These are phyloP conservation scores for Adenanthera pavonina DNA, from an alignment of 306 rosid genomes.

Conservation along the genomic window DNA sequence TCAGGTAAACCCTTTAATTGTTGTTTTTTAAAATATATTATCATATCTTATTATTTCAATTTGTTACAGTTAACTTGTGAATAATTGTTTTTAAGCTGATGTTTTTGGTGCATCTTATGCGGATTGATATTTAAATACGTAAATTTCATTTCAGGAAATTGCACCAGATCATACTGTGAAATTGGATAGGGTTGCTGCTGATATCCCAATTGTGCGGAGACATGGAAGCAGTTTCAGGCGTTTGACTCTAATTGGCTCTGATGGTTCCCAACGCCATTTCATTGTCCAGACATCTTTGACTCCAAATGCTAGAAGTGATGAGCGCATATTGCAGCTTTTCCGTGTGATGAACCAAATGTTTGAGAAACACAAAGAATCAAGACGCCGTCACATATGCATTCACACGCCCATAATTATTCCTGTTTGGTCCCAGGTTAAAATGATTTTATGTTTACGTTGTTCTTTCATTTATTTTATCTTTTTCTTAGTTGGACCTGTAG, in stretches of 20 bases:
- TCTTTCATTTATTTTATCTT: conserved; percentile 24
- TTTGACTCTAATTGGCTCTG: conserved; percentile 95
- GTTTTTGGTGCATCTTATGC: conserved; percentile 16
- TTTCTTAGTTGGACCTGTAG: background rate
- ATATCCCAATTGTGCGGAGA: conserved; percentile 95
- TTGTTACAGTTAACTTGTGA: background rate
- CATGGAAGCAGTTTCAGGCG: conserved; percentile 99
- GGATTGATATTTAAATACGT: conserved; percentile 36
- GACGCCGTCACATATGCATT: conserved; percentile 94
- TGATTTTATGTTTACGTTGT: conserved; percentile 17
- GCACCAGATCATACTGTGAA: conserved; percentile 96
- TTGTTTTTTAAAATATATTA: background rate
- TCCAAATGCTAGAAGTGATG: conserved; percentile 98
- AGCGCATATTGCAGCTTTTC: conserved; percentile 97
- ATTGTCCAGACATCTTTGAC: conserved; percentile 99
- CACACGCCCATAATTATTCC: conserved; percentile 98
- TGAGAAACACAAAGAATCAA: conserved; percentile 98
- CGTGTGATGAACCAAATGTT: conserved; percentile 99
- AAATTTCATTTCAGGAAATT: conserved; percentile 70
- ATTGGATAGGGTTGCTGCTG: conserved; percentile 96
- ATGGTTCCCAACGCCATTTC: conserved; percentile 99
- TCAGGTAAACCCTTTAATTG: conserved; percentile 65
- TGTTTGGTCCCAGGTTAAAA: conserved; percentile 97
- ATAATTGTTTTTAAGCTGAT: background rate
- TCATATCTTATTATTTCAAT: background rate